Evolutionary conservation across 1,139 yeast species (phyloP).

Genomic region (Saccharomyces hybrid): DNA sequence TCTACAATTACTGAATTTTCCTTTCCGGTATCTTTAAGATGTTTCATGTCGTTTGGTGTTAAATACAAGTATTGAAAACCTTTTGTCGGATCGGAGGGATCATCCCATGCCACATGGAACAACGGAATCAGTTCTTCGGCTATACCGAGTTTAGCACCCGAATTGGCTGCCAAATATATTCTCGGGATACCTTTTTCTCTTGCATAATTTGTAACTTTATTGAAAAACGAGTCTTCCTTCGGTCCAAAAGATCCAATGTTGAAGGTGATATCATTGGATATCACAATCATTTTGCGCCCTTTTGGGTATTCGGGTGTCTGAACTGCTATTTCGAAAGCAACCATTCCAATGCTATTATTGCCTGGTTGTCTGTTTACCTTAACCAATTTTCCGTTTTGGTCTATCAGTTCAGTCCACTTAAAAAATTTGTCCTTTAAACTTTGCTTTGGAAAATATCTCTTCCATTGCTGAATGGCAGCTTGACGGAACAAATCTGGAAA

Average conservation of each 20-base stretch:
- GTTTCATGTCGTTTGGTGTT: constrained; percentile 58
- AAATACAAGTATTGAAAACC: constrained; percentile 89
- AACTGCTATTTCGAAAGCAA: constrained; percentile 83
- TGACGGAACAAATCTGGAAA: neutral
- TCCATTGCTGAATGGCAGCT: neutral
- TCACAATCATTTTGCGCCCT: constrained; percentile 86
- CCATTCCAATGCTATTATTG: constrained; percentile 93
- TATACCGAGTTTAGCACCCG: constrained; percentile 97
- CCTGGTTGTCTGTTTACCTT: constrained; percentile 95
- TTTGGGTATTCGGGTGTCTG: constrained; percentile 96
- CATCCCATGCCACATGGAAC: constrained; percentile 91
- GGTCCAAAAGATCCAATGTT: constrained; percentile 99
- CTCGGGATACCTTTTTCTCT: constrained; percentile 89
- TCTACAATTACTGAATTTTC: constrained; percentile 65
- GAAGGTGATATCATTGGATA: constrained; percentile 94
- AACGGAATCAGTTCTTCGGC: constrained; percentile 91
- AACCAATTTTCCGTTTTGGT: constrained; percentile 69
- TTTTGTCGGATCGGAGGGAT: constrained; percentile 60
- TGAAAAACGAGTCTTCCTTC: constrained; percentile 85
- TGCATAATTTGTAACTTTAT: constrained; percentile 87
- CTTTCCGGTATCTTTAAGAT: constrained; percentile 54
- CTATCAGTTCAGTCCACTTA: constrained; percentile 70
- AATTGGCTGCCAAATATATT: constrained; percentile 90
- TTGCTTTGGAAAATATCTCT: neutral
- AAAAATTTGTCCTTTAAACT: constrained; percentile 41